A percentile compares a stretch with the other conserved stretches of the same genome.
These are phyloP conservation scores for Russula vinacea DNA, from an alignment of 768 basidiomycete genomes.

Conservation along the genomic window DNA sequence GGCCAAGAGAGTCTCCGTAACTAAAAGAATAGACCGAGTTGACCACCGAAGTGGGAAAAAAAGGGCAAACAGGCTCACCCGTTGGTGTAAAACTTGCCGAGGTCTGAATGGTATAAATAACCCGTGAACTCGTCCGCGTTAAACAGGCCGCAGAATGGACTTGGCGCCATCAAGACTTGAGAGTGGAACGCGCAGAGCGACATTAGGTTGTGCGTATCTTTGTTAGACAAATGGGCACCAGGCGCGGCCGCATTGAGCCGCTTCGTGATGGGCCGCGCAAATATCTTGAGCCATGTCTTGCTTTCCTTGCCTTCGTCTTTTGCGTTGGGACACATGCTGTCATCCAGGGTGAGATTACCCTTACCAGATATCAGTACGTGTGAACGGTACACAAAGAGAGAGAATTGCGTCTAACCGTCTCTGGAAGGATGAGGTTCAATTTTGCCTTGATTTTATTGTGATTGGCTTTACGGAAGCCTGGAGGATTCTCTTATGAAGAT, in stretches of 20 bases:
- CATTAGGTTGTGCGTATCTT: slow-evolving; percentile 59
- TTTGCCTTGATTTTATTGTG: slow-evolving; percentile 44
- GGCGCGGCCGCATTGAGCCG: slow-evolving; percentile 61
- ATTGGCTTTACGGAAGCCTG: slow-evolving; percentile 63
- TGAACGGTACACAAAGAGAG: neutral
- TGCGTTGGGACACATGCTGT: slow-evolving; percentile 59
- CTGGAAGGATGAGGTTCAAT: slow-evolving; percentile 55
- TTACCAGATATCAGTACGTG: slow-evolving; percentile 7
- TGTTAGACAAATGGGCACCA: slow-evolving; percentile 54
- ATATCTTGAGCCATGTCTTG: slow-evolving; percentile 53
- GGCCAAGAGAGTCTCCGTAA: slow-evolving; percentile 66
- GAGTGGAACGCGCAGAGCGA: slow-evolving; percentile 80
- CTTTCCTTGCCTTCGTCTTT: slow-evolving; percentile 46
- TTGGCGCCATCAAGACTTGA: slow-evolving; percentile 47
- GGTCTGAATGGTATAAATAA: slow-evolving; percentile 68
- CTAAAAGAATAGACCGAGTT: slow-evolving; percentile 36
- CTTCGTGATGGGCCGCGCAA: slow-evolving; percentile 51
- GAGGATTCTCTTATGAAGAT: neutral
- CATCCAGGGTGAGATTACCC: slow-evolving; percentile 65
- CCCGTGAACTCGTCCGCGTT: slow-evolving; percentile 55
- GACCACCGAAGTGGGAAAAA: neutral
- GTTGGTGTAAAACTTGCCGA: slow-evolving; percentile 76
- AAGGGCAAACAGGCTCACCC: slow-evolving; percentile 46
- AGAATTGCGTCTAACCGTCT: slow-evolving; percentile 43
- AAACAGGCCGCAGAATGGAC: slow-evolving; percentile 77